Evolutionary conservation across 176 grass and related monocot genomes (phyloP).

Genomic region (Themeda triandra): DNA sequence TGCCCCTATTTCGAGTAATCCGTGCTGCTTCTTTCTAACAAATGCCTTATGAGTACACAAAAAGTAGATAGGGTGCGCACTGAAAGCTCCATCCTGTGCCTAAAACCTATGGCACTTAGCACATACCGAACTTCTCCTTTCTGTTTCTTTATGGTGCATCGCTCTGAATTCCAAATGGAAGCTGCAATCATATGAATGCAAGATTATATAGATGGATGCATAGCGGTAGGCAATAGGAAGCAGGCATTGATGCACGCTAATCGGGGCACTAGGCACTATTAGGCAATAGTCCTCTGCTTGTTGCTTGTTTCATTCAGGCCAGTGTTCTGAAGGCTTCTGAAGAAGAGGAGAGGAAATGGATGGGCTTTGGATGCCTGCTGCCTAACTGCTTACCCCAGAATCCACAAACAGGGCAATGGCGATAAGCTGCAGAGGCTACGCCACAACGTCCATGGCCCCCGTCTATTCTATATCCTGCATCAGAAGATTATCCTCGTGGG

Average conservation of each 20-base stretch:
- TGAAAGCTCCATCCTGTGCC: neutral
- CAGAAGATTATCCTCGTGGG: slow-evolving; percentile 40
- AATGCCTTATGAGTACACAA: neutral
- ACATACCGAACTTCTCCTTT: slow-evolving; percentile 1
- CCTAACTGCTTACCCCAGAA: slow-evolving; percentile 32
- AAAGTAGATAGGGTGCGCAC: neutral
- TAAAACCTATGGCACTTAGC: neutral
- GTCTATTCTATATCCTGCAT: neutral
- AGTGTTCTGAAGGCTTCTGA: neutral
- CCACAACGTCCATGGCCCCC: neutral
- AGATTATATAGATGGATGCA: neutral
- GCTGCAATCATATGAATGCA: slow-evolving; percentile 1
- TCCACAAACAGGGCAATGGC: neutral
- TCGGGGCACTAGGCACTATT: neutral
- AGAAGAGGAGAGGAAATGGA: neutral
- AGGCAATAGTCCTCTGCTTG: neutral
- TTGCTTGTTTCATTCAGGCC: neutral
- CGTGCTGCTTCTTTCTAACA: neutral
- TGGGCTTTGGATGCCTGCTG: slow-evolving; percentile 4
- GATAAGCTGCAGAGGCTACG: neutral
- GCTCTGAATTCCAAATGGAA: neutral
- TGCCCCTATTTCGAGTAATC: neutral
- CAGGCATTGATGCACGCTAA: slow-evolving; percentile 20
- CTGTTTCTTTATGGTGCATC: neutral
- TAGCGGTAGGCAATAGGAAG: slow-evolving; percentile 11